Percentiles rank a stretch among this genome's conserved stretches.
Conservation (phyloP, 73 alveolate genomes). For the Paramecium tetraurelia region DNA sequence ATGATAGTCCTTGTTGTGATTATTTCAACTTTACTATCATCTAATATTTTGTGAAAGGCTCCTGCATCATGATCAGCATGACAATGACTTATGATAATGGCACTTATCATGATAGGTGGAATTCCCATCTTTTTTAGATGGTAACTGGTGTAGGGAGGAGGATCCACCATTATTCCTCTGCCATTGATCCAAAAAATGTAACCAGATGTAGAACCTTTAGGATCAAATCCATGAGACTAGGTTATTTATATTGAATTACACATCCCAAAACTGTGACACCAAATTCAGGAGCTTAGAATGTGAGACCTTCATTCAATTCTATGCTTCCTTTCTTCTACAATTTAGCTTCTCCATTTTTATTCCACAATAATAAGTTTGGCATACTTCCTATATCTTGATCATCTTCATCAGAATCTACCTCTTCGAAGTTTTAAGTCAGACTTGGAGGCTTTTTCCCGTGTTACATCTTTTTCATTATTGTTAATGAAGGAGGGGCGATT, state of each 20-base stretch:
- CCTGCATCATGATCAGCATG: conserved; percentile 70
- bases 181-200: conserved; percentile 64
- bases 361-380: conserved; percentile 26
- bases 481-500: neutral
- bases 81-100: conserved; percentile 58
- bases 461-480: neutral
- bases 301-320: neutral
- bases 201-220: conserved; percentile 62
- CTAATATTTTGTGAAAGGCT: conserved; percentile 49
- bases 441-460: conserved; percentile 47
- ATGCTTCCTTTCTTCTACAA: neutral
- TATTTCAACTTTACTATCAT: conserved; percentile 55
- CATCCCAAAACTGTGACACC: conserved; percentile 63
- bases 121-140: conserved; percentile 60
- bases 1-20: conserved; percentile 62
- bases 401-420: neutral
- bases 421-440: conserved; percentile 21
- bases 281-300: conserved; percentile 54
- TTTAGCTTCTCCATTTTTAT: conserved; percentile 27
- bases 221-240: conserved; percentile 60
- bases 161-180: conserved; percentile 63
- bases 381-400: neutral
- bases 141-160: conserved; percentile 61
- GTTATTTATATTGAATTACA: neutral
- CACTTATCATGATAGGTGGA: conserved; percentile 55